Percentiles rank a stretch among this genome's conserved stretches.
Conservation (phyloP, 371 early-diverging fungal genomes). For the Capillidium heterosporum region DNA sequence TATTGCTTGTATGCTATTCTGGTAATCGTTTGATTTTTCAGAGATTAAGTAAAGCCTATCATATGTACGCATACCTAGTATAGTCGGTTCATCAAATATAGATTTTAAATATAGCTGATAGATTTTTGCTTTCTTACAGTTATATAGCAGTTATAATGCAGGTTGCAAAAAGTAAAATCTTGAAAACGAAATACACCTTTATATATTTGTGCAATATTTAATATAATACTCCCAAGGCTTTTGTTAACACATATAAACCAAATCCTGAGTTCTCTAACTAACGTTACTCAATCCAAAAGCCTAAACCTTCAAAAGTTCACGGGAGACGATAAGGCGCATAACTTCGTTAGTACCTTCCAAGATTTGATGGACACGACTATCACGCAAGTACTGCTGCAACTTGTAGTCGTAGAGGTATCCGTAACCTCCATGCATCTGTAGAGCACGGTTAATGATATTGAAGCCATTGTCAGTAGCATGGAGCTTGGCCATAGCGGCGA, state of each 20-base stretch:
- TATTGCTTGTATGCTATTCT: too few species aligned
- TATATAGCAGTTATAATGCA: too few species aligned
- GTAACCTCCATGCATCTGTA: constrained; percentile 38
- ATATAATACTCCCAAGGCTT: too few species aligned
- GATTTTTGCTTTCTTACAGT: too few species aligned
- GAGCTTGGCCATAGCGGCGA: constrained; percentile 25
- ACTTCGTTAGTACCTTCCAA: constrained; percentile 41
- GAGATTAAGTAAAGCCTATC: too few species aligned
- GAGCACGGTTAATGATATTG: constrained; percentile 18
- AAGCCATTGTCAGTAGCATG: constrained; percentile 35
- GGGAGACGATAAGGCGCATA: constrained; percentile 31
- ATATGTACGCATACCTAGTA: too few species aligned
- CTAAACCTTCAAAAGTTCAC: constrained; percentile 15
- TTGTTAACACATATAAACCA: neutral
- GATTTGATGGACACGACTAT: constrained; percentile 36
- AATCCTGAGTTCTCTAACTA: neutral
- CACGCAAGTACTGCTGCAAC: constrained; percentile 36
- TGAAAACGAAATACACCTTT: too few species aligned
- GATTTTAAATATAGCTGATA: too few species aligned
- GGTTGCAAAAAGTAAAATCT: too few species aligned
- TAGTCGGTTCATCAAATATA: too few species aligned
- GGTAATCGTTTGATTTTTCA: too few species aligned
- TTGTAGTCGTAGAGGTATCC: constrained; percentile 41
- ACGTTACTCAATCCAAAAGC: neutral
- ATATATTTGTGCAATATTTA: too few species aligned